These are phyloP conservation scores for Globomyces sp. DNA, from an alignment of 371 early-diverging fungal species.

Conservation along the genomic window DNA sequence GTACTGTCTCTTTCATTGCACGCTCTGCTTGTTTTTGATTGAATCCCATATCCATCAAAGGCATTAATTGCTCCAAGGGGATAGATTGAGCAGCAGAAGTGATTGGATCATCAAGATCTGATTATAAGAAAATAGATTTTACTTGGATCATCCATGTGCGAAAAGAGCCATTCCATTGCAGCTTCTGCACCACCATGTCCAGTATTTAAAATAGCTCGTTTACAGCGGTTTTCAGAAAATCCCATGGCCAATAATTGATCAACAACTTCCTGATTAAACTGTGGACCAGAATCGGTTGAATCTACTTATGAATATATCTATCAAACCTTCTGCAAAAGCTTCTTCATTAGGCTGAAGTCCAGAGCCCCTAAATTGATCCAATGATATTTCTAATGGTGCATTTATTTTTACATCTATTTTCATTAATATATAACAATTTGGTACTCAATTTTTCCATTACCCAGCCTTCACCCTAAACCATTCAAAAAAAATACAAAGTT, in stretches of 20 bases:
- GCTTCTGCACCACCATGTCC: conserved; percentile 79
- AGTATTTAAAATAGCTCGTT: conserved; percentile 74
- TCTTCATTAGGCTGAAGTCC: conserved; percentile 74
- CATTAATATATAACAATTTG: conserved; percentile 7
- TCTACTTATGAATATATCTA: background rate
- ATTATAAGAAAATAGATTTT: conserved; percentile 15
- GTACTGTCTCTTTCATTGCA: conserved; percentile 80
- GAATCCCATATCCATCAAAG: conserved; percentile 92
- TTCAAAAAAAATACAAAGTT: no score
- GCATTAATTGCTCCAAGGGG: conserved; percentile 47
- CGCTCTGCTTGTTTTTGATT: conserved; percentile 70
- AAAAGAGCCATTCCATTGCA: conserved; percentile 93
- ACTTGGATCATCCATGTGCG: conserved; percentile 93
- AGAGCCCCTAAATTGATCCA: conserved; percentile 46
- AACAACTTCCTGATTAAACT: conserved; percentile 63
- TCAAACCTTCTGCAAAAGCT: conserved; percentile 64
- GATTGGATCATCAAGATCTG: conserved; percentile 35
- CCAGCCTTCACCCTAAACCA: conserved; percentile 63
- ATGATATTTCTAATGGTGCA: conserved; percentile 32
- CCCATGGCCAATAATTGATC: conserved; percentile 86
- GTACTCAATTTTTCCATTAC: conserved; percentile 63
- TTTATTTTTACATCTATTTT: conserved; percentile 36
- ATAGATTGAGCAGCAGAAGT: conserved; percentile 8
- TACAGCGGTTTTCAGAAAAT: conserved; percentile 79
- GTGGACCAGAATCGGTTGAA: conserved; percentile 34